Conservation (phyloP, 2,329 filamentous ascomycete species). For the Mariannaea sp. region DNA sequence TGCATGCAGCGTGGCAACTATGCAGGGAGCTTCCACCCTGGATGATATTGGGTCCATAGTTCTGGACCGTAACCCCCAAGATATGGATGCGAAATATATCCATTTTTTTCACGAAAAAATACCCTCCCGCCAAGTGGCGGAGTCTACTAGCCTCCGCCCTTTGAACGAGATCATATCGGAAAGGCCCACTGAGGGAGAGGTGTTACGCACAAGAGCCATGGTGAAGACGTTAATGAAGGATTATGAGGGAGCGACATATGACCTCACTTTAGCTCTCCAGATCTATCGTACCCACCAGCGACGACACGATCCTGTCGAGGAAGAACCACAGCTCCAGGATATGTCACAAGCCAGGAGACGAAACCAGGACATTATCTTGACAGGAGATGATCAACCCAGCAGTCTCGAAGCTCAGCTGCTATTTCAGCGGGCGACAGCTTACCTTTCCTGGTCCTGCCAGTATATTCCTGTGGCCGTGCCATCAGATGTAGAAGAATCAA, state of each 20-base stretch:
- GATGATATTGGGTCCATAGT: conserved; percentile 78
- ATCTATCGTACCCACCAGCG: conserved; percentile 58
- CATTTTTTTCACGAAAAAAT: conserved; percentile 94
- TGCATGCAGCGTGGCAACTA: conserved; percentile 79
- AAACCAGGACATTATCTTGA: conserved; percentile 43
- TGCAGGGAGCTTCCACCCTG: conserved; percentile 78
- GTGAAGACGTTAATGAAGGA: conserved; percentile 79
- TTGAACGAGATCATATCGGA: conserved; percentile 71
- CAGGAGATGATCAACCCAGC: conserved; percentile 64
- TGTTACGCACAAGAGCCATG: conserved; percentile 73
- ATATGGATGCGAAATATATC: conserved; percentile 82
- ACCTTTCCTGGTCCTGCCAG: conserved; percentile 72
- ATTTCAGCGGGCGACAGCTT: conserved; percentile 75
- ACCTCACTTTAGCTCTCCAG: conserved; percentile 70
- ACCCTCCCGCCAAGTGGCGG: conserved; percentile 72
- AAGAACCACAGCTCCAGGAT: conserved; percentile 54
- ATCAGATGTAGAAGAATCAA: not conserved
- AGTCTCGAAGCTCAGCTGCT: conserved; percentile 76
- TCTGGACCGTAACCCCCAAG: conserved; percentile 68
- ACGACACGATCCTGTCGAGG: conserved; percentile 57
- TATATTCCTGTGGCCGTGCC: conserved; percentile 62
- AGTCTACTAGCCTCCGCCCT: conserved; percentile 69
- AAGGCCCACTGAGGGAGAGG: conserved; percentile 66
- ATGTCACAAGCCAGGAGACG: conserved; percentile 32
- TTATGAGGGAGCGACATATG: conserved; percentile 68